Evolutionary conservation across 2,329 filamentous ascomycete genomes (phyloP), one percentile per base, ranked within the genome.

Genomic region (Fusarium abutilonis): DNA sequence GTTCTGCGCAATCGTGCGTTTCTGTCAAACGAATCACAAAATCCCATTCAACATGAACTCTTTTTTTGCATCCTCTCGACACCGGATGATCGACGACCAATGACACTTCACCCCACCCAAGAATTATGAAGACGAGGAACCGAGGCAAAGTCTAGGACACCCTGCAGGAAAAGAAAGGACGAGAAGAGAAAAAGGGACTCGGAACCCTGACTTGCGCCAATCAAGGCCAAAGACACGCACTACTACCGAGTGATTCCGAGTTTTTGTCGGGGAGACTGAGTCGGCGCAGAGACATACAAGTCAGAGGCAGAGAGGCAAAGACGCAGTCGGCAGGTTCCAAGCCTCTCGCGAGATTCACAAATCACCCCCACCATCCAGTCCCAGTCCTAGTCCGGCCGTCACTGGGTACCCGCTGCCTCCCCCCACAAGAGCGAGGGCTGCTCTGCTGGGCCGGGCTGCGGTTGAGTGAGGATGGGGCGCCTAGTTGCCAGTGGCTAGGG

Each of bases 231-330:
- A 29, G 26, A 42, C 47, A 60, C 64, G 45, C 59, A 66, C 63
- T 61, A 66, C 23, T 26, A 26, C 66, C 54, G 60, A 67, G 56
- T 60, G 53, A 54, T 70, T 62, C 63, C 68, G 68, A 70, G 65
- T 63, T 67, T 70, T 70, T 69, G 68, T 69, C 68, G 68, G 66
- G 54, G 57, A 67, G 50, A 52, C 51, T 61, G 63, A 63, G 57
- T 67, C 51, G 56, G 63, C 31, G 53, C 61, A 55, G 46, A 21
- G 41, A 8, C 8, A 26, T 19, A 19, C 19, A 8, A 26, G 23
- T 7, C 23, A 26, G 23, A 26, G 23, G 23, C 23, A 26, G 23
- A 26, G 23, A 26, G 23, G 23, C 23, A 26, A 4, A 26, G 23
- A 26, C 3, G 19, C 19, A 26, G 23, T 26, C 23, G 23, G 52